Percentiles rank a stretch among this genome's conserved stretches.
Evolutionary conservation across 306 rosid genomes (phyloP).

Genomic region (Malus fusca): DNA sequence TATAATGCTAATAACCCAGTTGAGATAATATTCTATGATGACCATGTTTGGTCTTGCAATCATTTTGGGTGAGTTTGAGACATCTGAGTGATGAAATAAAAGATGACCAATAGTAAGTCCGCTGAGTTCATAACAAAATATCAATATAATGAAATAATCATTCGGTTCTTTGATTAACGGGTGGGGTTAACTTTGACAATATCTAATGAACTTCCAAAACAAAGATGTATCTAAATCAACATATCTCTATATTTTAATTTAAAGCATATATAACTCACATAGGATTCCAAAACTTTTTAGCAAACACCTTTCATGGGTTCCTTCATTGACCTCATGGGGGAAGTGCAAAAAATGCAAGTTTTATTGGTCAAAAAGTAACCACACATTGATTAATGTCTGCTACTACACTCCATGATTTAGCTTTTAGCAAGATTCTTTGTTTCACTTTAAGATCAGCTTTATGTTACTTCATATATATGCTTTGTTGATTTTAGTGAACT

Average conservation of each 20-base stretch:
- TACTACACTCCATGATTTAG: conserved; percentile 90
- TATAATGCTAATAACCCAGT: no score
- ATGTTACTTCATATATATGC: conserved; percentile 55
- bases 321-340: conserved; percentile 49
- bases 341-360: conserved; percentile 14
- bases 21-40: no score
- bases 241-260: not conserved
- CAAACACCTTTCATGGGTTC: conserved; percentile 38
- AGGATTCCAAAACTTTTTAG: conserved; percentile 77
- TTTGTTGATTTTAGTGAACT: conserved; percentile 32
- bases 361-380: conserved; percentile 66
- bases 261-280: conserved; percentile 38
- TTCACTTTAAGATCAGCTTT: conserved; percentile 77
- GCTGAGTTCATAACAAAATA: no score
- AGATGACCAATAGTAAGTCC: no score
- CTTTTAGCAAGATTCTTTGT: conserved; percentile 84
- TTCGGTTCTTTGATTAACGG: not conserved
- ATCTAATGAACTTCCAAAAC: conserved; percentile 20
- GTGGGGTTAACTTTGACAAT: conserved; percentile 20
- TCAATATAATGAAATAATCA: no score
- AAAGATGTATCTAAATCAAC: conserved; percentile 1
- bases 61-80: no score
- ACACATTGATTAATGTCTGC: conserved; percentile 73
- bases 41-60: no score
- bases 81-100: no score